phyloP scores from a whole-genome alignment of 495 filamentous ascomycete genomes.

The Parachaetomium inaequale region DNA sequence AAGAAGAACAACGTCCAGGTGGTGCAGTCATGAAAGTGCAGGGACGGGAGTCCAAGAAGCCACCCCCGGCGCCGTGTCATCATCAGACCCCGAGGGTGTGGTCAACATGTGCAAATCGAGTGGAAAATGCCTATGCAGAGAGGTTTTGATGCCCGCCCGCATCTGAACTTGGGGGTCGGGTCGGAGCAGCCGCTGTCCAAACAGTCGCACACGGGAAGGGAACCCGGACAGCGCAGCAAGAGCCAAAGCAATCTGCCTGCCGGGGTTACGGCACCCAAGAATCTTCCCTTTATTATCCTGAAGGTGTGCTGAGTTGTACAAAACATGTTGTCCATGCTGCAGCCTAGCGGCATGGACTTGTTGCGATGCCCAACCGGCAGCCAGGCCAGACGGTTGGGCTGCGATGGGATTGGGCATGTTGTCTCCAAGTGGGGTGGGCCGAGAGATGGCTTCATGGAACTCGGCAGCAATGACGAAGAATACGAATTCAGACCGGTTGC shows the following conservation, averaged over 20 bases:
- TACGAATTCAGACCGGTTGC: background rate
- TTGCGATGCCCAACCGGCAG: constrained; percentile 47
- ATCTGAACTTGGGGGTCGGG: background rate
- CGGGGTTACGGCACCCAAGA: background rate
- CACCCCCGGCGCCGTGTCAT: constrained; percentile 24
- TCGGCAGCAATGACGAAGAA: background rate
- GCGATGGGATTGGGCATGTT: constrained; percentile 35
- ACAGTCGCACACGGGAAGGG: background rate
- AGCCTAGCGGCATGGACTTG: constrained; percentile 40
- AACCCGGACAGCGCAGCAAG: constrained; percentile 5
- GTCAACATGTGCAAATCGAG: constrained; percentile 10
- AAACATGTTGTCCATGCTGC: constrained; percentile 37
- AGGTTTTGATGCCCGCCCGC: constrained; percentile 2
- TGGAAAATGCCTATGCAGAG: background rate
- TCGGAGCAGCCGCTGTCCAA: background rate
- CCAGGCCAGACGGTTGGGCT: constrained; percentile 30
- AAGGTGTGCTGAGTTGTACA: constrained; percentile 48
- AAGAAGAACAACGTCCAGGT: constrained; percentile 99
- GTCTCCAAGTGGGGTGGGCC: constrained; percentile 13
- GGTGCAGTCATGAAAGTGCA: constrained; percentile 60
- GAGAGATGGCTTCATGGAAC: constrained; percentile 1
- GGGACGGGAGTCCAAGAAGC: background rate
- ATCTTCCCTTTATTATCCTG: constrained; percentile 1
- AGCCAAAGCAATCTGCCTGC: constrained; percentile 1
- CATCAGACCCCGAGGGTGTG: constrained; percentile 7